Evolutionary conservation across 148 eudicot genomes (phyloP).

Genomic region (Vaccinium vitisidaea): DNA sequence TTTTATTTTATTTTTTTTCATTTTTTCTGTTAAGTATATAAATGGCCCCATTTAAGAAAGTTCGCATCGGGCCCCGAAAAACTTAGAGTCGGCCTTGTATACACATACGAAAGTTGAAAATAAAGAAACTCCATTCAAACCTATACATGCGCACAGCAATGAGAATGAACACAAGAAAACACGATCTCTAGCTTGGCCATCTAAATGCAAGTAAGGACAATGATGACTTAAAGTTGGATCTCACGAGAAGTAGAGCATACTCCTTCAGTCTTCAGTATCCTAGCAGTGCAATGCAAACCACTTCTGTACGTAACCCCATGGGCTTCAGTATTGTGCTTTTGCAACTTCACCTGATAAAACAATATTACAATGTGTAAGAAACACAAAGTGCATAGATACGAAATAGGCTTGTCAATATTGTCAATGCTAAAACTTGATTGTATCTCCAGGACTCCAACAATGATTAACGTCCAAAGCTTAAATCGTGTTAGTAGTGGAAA

Average conservation of each 20-base stretch:
- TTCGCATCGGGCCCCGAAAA: too few relatives aligned
- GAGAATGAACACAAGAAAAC: background rate
- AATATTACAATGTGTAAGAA: background rate
- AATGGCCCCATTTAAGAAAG: too few relatives aligned
- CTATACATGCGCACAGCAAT: background rate
- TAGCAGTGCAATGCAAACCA: slow-evolving; percentile 83
- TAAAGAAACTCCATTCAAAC: background rate
- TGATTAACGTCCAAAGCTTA: background rate
- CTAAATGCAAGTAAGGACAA: background rate
- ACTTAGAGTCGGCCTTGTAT: background rate
- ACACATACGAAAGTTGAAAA: background rate
- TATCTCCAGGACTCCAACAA: background rate
- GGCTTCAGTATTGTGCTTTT: slow-evolving; percentile 79
- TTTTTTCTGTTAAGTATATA: too few relatives aligned
- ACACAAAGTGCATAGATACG: background rate
- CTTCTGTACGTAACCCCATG: slow-evolving; percentile 67
- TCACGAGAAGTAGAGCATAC: slow-evolving; percentile 58
- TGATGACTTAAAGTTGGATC: slow-evolving; percentile 24
- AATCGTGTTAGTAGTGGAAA: background rate
- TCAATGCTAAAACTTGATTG: background rate
- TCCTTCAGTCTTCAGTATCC: slow-evolving; percentile 86
- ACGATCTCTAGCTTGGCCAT: background rate
- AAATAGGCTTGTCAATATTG: background rate
- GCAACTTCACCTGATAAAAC: slow-evolving; percentile 73
- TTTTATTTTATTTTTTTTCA: too few relatives aligned